Percentiles rank a stretch among this genome's conserved stretches.
phyloP scores from a whole-genome alignment of 495 filamentous ascomycete genomes.

The Wilcoxina mikolae region DNA sequence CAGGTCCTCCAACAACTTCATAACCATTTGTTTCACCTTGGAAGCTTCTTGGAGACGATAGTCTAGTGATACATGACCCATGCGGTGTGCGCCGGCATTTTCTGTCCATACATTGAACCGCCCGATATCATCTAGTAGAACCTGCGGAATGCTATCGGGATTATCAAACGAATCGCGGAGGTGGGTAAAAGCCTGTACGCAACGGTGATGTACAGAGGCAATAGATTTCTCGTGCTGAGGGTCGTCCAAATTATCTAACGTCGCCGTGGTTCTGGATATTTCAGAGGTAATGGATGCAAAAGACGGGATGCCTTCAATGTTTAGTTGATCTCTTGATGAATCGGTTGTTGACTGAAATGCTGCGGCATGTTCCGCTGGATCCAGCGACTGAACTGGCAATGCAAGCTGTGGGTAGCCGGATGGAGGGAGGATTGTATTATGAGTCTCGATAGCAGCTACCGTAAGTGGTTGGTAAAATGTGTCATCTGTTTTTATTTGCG shows the following conservation, averaged over 20 bases:
- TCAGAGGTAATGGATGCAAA: no score
- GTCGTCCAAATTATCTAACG: background rate
- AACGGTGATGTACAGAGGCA: conserved; percentile 9
- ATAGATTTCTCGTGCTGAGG: conserved; percentile 5
- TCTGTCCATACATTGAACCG: conserved; percentile 29
- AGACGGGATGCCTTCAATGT: no score
- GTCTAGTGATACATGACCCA: conserved; percentile 17
- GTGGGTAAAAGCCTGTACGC: conserved; percentile 9
- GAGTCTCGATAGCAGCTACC: background rate
- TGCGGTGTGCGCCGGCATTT: conserved; percentile 29
- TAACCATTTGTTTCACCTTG: conserved; percentile 10
- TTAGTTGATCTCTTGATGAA: no score
- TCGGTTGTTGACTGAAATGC: background rate
- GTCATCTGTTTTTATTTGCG: background rate
- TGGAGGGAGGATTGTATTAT: background rate
- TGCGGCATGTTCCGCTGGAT: background rate
- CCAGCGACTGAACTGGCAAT: no score
- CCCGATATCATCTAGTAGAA: conserved; percentile 22
- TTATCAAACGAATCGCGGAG: conserved; percentile 7
- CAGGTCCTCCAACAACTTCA: conserved; percentile 13
- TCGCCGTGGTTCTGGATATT: background rate
- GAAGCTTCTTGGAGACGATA: conserved; percentile 17
- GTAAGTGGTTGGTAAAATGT: background rate
- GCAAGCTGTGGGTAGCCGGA: background rate
- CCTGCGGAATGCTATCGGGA: background rate